Evolutionary conservation across 2,329 filamentous ascomycete species (phyloP), one percentile per base, ranked within the genome.

Genomic region (Colletotrichum kahawae): DNA sequence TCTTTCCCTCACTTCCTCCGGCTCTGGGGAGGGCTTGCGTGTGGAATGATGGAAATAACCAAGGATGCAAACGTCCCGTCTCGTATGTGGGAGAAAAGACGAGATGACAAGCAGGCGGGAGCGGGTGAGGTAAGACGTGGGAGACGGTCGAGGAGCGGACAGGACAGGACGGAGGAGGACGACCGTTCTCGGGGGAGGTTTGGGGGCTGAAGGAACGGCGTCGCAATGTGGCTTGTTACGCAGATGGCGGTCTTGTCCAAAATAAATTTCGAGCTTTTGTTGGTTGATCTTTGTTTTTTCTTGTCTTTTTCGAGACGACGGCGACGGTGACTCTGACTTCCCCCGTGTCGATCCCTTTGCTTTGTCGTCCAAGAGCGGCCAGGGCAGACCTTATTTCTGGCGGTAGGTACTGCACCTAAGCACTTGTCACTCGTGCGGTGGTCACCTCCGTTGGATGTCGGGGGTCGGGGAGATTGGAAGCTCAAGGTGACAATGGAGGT

Each of bases 171-270:
- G 48, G 56, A 62, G 27, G 54, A 69, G 33, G 62, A 66, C 33
- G 54, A 65, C 68, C 36, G 67, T 62, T 63, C 60, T 60, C 62
- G 56, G 71, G 34, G 38, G 57, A 24, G n/a, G 43, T 63, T 71
- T 59, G 60, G 71, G 71, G 71, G 68, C 71, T 74, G 71, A 57
- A 74, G 51, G 68, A 48, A 57, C 38, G 71, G 65, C 51, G 71
- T 74, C 60, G 71, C 71, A 74, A 62, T 60, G 54, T 67, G 71
- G 68, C 68, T 71, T 71, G 54, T 43, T 63, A 54, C 62, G 33
- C 33, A 67, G 71, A 74, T 62, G 71, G 68, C 62, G 33, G 68
- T 65, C 67, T 74, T 54, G 14, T 59, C 18, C 38, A 71, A 48
- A 62, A 21, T 10, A 60, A 21, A 24, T 43, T 31, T 33, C 29